These are phyloP conservation scores for Nepenthes alata DNA, from an alignment of 179 eudicot genomes.

Conservation along the genomic window DNA sequence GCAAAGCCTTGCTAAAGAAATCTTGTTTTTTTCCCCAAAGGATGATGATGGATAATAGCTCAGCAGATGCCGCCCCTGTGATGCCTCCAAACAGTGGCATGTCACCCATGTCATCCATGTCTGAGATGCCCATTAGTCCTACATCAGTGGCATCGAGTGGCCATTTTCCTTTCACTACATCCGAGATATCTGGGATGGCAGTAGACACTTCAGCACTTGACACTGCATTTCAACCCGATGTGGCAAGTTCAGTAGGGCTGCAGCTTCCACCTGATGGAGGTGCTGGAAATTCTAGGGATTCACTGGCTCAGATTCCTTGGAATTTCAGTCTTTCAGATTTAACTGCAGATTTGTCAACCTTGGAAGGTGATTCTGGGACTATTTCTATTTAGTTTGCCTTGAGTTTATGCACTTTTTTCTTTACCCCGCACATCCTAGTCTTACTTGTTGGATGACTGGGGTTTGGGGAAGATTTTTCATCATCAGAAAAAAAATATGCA, in stretches of 20 bases:
- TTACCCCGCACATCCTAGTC: no score
- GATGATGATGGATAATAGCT: slow-evolving; percentile 50
- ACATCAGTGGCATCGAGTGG: slow-evolving; percentile 90
- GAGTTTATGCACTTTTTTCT: no score
- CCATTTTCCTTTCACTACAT: slow-evolving; percentile 79
- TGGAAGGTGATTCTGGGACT: slow-evolving; percentile 55
- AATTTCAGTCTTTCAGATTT: slow-evolving; percentile 90
- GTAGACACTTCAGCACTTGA: slow-evolving; percentile 86
- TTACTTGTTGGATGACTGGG: no score
- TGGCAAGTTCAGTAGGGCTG: slow-evolving; percentile 73
- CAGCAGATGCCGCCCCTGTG: slow-evolving; percentile 47
- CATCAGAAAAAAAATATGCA: no score
- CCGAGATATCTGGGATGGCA: slow-evolving; percentile 84
- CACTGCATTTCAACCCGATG: slow-evolving; percentile 74
- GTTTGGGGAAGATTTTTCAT: no score
- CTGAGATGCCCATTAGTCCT: slow-evolving; percentile 90
- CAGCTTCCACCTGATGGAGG: slow-evolving; percentile 82
- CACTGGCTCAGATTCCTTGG: slow-evolving; percentile 90
- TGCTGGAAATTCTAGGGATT: slow-evolving; percentile 58
- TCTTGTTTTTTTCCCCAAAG: slow-evolving; percentile 22
- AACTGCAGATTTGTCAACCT: slow-evolving; percentile 87
- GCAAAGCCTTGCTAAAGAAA: no score
- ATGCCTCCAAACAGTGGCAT: slow-evolving; percentile 51
- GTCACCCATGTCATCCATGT: slow-evolving; percentile 41
- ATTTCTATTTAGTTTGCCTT: background rate